phyloP scores from a whole-genome alignment of 306 rosid genomes.

The Castanopsis chinensis region DNA sequence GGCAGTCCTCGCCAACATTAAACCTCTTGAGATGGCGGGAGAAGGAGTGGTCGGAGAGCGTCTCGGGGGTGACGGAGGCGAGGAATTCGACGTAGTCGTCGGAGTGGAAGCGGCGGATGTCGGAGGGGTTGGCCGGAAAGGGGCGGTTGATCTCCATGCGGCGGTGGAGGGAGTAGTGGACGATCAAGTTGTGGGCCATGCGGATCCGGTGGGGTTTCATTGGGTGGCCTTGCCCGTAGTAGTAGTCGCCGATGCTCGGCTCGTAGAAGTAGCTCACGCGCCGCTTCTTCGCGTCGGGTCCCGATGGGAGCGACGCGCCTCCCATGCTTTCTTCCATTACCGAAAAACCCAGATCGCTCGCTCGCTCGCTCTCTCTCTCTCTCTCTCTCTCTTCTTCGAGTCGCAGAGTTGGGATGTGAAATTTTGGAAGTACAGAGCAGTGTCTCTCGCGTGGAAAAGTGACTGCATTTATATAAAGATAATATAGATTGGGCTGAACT shows the following conservation, averaged over 20 bases:
- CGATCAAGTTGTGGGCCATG: slow-evolving; percentile 76
- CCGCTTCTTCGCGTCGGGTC: slow-evolving; percentile 56
- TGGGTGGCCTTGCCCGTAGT: slow-evolving; percentile 82
- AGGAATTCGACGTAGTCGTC: slow-evolving; percentile 67
- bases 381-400: not conserved
- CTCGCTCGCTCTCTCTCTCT: not conserved
- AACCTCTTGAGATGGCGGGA: slow-evolving; percentile 70
- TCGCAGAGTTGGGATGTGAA: no score
- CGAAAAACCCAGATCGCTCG: not conserved
- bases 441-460: no score
- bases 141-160: slow-evolving; percentile 85
- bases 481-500: not conserved
- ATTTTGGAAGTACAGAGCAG: no score
- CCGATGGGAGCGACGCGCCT: slow-evolving; percentile 54
- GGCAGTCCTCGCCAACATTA: slow-evolving; percentile 83
- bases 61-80: slow-evolving; percentile 56
- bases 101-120: slow-evolving; percentile 64
- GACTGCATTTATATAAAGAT: no score
- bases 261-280: slow-evolving; percentile 79
- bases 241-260: slow-evolving; percentile 72
- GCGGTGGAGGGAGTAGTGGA: slow-evolving; percentile 75
- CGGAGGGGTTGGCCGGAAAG: slow-evolving; percentile 51
- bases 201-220: slow-evolving; percentile 87
- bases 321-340: slow-evolving; percentile 30
- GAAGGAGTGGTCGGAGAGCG: slow-evolving; percentile 40